Base-by-base conservation (phyloP, 2,329 filamentous ascomycete genomes). In the Fusarium chlamydosporum region DNA sequence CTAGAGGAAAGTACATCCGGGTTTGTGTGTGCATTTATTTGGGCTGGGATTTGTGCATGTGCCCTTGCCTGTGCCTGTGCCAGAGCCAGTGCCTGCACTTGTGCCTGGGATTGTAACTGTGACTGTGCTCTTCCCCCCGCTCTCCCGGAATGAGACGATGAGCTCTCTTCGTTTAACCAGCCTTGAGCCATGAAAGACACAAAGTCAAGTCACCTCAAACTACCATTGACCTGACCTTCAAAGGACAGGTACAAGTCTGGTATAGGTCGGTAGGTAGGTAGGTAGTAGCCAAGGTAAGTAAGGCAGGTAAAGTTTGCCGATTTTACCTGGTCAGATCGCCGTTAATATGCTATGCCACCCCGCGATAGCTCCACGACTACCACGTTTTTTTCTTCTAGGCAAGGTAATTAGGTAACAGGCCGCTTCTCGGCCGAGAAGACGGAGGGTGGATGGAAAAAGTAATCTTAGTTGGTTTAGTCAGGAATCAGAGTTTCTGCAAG, bases 161-260 rank as follows among this genome's bases (percentile, higher is more conserved):
- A 43, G 41, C 63, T 55, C 48, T 73, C 67, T 58, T 74, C 56
- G 41, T 71, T 71, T 40, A 73, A 31, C 71, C 69, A 69, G 40
- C 45, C 54, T 41, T 63, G 54, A 46, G 68, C 68, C 71, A 73
- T 72, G 56, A 59, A 50, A 38, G 33, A 35, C 20, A 55, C 42
- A 34, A 47, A 15, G 26, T 26, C 47, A 41, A 46, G 29, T 20
- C 34, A 51, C 33, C 34, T 38, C 16, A 51, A 51, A 23, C 23
- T 27, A 51, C 34, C 34, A 40, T 20, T 34, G 18, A 27, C 33
- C 34, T 27, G 47, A 3, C 34, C 23, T 51, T 40, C 13, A 51
- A 35, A 40, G 47, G 12, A 51, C 23, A 51, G 23, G 47, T 35
- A 26, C 34, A 29, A 23, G 7, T 16, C 16, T 11, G 47, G n/a